Conservation (phyloP, 2,329 filamentous ascomycete genomes). For the Calonectria naviculata region DNA sequence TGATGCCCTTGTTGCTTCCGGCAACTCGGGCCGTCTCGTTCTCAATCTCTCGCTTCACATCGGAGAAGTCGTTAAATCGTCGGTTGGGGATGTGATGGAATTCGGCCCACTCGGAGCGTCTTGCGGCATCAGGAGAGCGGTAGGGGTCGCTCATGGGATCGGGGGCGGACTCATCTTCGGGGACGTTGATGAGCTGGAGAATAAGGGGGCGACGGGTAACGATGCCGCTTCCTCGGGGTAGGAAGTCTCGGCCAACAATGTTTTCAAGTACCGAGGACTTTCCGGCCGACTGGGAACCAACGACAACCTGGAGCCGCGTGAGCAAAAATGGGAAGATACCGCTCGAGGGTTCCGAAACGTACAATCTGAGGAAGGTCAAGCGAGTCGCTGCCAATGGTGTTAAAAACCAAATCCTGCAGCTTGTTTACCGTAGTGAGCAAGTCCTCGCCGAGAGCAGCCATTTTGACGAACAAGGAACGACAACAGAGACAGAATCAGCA, state of each 20-base stretch:
- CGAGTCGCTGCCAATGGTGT: slow-evolving; percentile 99
- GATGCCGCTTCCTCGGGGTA: slow-evolving; percentile 96
- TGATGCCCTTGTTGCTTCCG: slow-evolving; percentile 98
- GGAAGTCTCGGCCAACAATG: slow-evolving; percentile 96
- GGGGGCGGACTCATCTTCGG: slow-evolving; percentile 75
- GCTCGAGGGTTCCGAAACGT: slow-evolving; percentile 52
- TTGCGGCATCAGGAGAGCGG: slow-evolving; percentile 77
- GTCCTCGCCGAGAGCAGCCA: slow-evolving; percentile 97
- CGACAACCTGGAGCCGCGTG: slow-evolving; percentile 78
- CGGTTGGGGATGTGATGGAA: slow-evolving; percentile 95
- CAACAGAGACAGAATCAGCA: slow-evolving; percentile 23
- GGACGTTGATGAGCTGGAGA: slow-evolving; percentile 97
- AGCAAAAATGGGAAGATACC: slow-evolving; percentile 26
- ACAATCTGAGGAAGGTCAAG: slow-evolving; percentile 98
- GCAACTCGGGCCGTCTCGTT: slow-evolving; percentile 92
- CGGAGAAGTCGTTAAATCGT: slow-evolving; percentile 89
- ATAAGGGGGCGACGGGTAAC: slow-evolving; percentile 95
- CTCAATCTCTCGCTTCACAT: slow-evolving; percentile 97
- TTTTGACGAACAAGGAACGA: slow-evolving; percentile 53
- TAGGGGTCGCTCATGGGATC: slow-evolving; percentile 78
- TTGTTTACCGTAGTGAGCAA: slow-evolving; percentile 96
- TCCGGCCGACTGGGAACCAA: slow-evolving; percentile 97
- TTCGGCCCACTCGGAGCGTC: slow-evolving; percentile 85
- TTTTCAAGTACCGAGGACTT: slow-evolving; percentile 99
- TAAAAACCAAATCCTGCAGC: slow-evolving; percentile 98